Evolutionary conservation across 1,284 basidiomycete species (phyloP), one percentile per base, ranked within the genome.

Genomic region (Cutaneotrichosporon sp.): DNA sequence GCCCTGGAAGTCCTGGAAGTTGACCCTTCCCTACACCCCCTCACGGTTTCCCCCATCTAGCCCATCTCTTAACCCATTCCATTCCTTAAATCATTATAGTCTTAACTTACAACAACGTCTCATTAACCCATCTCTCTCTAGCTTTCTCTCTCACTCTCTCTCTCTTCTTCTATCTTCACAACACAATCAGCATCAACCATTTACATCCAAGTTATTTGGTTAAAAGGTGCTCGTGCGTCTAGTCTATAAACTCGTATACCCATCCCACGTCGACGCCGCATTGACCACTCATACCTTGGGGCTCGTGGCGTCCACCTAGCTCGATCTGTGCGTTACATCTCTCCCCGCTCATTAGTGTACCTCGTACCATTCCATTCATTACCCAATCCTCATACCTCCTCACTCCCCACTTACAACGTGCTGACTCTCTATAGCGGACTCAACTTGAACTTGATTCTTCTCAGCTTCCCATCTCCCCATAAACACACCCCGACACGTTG

Each of bases 261-360:
- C 42, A 46, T n/a, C 42, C 18, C 42, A 13, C 40, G 14, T 46
- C 18, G 42, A 46, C 42, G 16, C 36, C 9, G 5, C 5, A 8
- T 46, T 9, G 18, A 6, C 18, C 42, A 8, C 18, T 1, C 42
- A 46, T 46, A 46, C 42, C 18, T n/a, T n/a, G 42, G 18, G 18
- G 42, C 42, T 13, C 42, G 18, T 46, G 42, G 16, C 2, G 42
- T 18, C 42, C 18, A 46, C 42, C 42, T n/a, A n/a, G n/a, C n/a
- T 46, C 42, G 18, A 46, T n/a, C 42, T 46, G 42, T 46, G 42
- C 42, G 42, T 46, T 46, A n/a, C 42, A 46, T 46, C 42, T 46
- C 42, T n/a, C 7, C 42, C 42, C 42, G 18, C 16, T 46, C 42
- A 18, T 30, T 51, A 26, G 26, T 26, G 26, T 26, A 3, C 26